Evolutionary conservation across 2,329 filamentous ascomycete genomes (phyloP).

Genomic region (Penicillium sp.): DNA sequence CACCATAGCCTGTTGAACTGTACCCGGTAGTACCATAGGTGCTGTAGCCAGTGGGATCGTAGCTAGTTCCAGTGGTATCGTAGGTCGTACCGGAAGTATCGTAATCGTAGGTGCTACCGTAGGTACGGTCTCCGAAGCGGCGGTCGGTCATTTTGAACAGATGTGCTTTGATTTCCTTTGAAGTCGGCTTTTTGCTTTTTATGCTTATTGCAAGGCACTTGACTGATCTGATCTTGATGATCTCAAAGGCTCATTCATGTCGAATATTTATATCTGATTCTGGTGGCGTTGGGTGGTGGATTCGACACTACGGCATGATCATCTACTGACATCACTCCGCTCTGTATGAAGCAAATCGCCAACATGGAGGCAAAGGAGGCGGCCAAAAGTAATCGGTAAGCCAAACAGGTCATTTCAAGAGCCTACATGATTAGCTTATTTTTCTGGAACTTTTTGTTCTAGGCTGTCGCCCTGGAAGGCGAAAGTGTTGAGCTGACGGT

Average conservation of each 20-base stretch:
- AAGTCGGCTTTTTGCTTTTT: background rate
- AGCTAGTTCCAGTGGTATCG: slow-evolving; percentile 32
- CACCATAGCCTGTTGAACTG: slow-evolving; percentile 19
- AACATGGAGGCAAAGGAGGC: slow-evolving; percentile 17
- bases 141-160: slow-evolving; percentile 23
- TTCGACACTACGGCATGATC: slow-evolving; percentile 17
- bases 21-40: slow-evolving; percentile 22
- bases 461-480: slow-evolving; percentile 23
- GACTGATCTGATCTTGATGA: background rate
- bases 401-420: background rate
- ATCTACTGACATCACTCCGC: slow-evolving; percentile 25
- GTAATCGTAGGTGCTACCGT: slow-evolving; percentile 22
- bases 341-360: slow-evolving; percentile 7
- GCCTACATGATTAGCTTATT: slow-evolving; percentile 3
- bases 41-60: slow-evolving; percentile 29
- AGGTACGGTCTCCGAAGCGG: slow-evolving; percentile 18
- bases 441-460: slow-evolving; percentile 13
- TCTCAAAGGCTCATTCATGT: background rate
- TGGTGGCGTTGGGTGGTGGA: slow-evolving; percentile 22
- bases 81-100: slow-evolving; percentile 11
- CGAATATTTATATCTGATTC: slow-evolving; percentile 21
- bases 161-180: slow-evolving; percentile 11
- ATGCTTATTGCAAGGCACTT: background rate
- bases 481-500: slow-evolving; percentile 14
- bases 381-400: background rate